Evolutionary conservation across 2,329 filamentous ascomycete species (phyloP), one percentile per base, ranked within the genome.

Genomic region (Xylaria sp.): DNA sequence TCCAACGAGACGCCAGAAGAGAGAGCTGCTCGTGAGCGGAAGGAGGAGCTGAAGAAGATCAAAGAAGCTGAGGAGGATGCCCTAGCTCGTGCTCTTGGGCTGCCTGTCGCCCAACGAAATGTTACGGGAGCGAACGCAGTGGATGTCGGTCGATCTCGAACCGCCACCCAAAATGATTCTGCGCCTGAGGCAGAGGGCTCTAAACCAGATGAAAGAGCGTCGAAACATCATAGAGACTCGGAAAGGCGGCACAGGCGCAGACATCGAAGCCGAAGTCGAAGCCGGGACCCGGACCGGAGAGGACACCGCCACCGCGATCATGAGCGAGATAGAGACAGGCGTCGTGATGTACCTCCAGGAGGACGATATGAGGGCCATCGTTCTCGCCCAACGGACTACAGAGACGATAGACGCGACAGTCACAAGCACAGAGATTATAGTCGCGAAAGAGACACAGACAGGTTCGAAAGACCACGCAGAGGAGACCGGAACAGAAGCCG

Each of bases 21-120:
- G 75, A 86, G 84, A 57, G 83, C 81, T 18, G 88, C 84, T 52
- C 84, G 89, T 70, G 87, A 91, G 77, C 86, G 92, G 63, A 90
- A 89, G 69, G 92, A 94, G 76, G 95, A 98, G 80, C 87, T 96
- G 75, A 88, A 89, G 74, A 90, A 87, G 74, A 87, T 74, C 78
- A 98, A 97, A 77, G 92, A 97, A 80, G 93, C 92, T 0, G 96
- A 99, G 77, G 93, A 97, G 78, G 95, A 98, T 79, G 96, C 94
- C 1, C 91, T 98, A 78, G 90, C 94, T 2, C 87, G 85, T 54
- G 94, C 94, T 0, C 83, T 99, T 63, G 96, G 96, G 0, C 82
- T 98, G 37, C 94, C 93, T 0, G 86, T 92, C 1, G 88, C 91
- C 0, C 82, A 85, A 7, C 85, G 88, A 61, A 87, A 88, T 58